These are phyloP conservation scores for Chrysanthemum seticuspe DNA, from an alignment of 129 eudicot genomes.

Conservation along the genomic window DNA sequence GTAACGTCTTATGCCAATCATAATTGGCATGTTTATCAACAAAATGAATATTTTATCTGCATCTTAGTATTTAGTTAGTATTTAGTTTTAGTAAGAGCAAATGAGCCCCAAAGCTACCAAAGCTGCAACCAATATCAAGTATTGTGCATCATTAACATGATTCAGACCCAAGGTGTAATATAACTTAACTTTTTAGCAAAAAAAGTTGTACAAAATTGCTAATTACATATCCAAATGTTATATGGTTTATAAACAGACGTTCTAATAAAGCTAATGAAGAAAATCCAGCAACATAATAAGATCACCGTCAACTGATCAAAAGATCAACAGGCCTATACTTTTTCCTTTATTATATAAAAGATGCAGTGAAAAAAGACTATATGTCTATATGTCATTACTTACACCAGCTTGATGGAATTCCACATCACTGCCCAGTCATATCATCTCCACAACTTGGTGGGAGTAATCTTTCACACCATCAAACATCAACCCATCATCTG, in stretches of 20 bases:
- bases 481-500: constrained; percentile 81
- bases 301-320: background rate
- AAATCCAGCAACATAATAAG: background rate
- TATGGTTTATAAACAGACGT: too few relatives aligned
- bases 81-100: constrained; percentile 70
- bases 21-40: too few relatives aligned
- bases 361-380: background rate
- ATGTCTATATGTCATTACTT: constrained; percentile 37
- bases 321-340: background rate
- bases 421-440: constrained; percentile 73
- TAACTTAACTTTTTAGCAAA: background rate
- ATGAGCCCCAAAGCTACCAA: constrained; percentile 98
- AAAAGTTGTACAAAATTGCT: too few relatives aligned
- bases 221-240: too few relatives aligned
- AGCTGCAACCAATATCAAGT: constrained; percentile 92
- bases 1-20: too few relatives aligned
- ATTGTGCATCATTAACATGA: constrained; percentile 36
- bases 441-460: constrained; percentile 88
- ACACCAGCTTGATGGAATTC: constrained; percentile 87
- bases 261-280: too few relatives aligned
- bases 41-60: too few relatives aligned
- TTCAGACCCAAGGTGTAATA: constrained; percentile 20
- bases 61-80: too few relatives aligned
- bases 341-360: background rate
- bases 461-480: constrained; percentile 95